Base-by-base conservation (phyloP, 1,284 basidiomycete species). In the Coniferiporia sulphurascens region DNA sequence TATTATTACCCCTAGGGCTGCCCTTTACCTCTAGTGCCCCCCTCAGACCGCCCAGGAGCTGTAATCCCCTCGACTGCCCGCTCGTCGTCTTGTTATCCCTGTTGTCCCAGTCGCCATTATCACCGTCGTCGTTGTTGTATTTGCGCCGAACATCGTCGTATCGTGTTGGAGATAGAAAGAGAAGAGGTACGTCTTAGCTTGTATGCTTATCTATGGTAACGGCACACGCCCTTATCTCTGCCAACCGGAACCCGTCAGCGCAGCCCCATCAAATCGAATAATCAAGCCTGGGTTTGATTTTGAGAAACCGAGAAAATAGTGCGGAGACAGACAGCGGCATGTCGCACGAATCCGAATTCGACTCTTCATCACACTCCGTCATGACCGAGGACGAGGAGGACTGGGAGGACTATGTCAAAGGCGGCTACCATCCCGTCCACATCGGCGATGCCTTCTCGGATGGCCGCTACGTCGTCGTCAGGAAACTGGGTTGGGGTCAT, bases 401-500 rank as follows among this genome's bases (percentile, higher is more conserved):
- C 67, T 89, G 84, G 85, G 88, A 82, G 69, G 86, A 89, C 80
- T 96, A 96, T 74, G 85, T 91, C 72, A 89, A 90, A 60, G 94
- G 94, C 59, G 94, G 94, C 19, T 96, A 97, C 73, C 94, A 95
- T 70, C 96, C 95, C 19, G 94, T 98, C 55, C 89, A 95, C 72
- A 94, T 99, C 63, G 96, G 95, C 68, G 94, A 98, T 74, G 73
- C 81, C 32, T 98, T 98, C 73, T 93, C 90, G 58, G 86, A 93
- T 65, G 91, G 85, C 8, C 78, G 96, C 50, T 99, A 99, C 72
- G 73, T 86, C 66, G 91, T 98, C 67, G 94, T 98, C 59, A 79
- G 96, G 64, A 99, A 99, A 74, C 86, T 99, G 12, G 97, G 96
- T 36, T 99, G 96, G 89, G 96, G 97, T 48, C 97, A 99, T 74